Percentiles rank a stretch among this genome's conserved stretches.
phyloP scores from a whole-genome alignment of 208 protist genomes.

The Balamuthia mandrillaris region DNA sequence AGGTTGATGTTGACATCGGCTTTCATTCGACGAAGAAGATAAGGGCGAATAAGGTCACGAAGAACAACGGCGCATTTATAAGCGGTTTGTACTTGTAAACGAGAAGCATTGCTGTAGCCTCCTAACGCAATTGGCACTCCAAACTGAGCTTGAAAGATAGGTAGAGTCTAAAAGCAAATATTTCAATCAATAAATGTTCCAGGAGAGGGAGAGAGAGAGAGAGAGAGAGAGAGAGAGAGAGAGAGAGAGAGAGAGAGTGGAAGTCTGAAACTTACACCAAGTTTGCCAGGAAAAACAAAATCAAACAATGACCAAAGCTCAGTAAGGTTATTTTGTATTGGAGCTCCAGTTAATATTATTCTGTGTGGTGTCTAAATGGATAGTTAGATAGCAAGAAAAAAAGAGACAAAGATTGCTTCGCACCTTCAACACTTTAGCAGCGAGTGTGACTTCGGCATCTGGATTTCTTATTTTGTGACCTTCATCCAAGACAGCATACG shows the following conservation, averaged over 20 bases:
- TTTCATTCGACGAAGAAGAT: constrained; percentile 93
- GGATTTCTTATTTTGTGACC: constrained; percentile 95
- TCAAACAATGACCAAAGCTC: constrained; percentile 99
- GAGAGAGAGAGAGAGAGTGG: neutral
- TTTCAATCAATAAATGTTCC: neutral
- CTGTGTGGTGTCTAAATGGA: constrained; percentile 84
- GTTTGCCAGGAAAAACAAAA: constrained; percentile 93
- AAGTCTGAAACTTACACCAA: constrained; percentile 67
- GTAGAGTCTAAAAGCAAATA: constrained; percentile 55
- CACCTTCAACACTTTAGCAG: constrained; percentile 82
- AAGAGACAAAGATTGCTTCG: neutral
- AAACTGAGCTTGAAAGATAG: constrained; percentile 79
- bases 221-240: neutral
- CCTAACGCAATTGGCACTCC: constrained; percentile 79
- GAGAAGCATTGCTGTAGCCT: constrained; percentile 82
- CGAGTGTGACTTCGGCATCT: constrained; percentile 88
- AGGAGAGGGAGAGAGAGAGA: neutral
- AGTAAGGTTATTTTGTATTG: constrained; percentile 97
- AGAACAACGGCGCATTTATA: constrained; percentile 89
- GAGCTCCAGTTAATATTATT: constrained; percentile 91
- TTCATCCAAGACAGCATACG: constrained; percentile 94
- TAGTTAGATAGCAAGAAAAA: neutral
- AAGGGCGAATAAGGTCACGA: constrained; percentile 88
- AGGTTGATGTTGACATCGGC: constrained; percentile 83
- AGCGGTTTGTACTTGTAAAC: constrained; percentile 85